Percentiles rank a stretch among this genome's conserved stretches.
Evolutionary conservation across 2,329 filamentous ascomycete genomes (phyloP).

Genomic region (Alternaria sp.): DNA sequence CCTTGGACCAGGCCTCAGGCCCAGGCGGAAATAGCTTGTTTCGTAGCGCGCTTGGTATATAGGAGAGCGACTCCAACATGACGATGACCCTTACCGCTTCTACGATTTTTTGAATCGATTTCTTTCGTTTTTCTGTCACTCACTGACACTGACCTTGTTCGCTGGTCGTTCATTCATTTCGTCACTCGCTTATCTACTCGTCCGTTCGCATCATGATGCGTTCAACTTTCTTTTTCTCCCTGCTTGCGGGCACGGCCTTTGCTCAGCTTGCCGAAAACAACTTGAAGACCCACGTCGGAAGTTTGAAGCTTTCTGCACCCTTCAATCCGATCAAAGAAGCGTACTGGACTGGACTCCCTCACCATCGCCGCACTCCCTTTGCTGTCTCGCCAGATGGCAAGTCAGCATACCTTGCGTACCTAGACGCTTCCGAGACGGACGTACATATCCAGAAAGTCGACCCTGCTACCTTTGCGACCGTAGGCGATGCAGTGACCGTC

Average conservation of each 20-base stretch:
- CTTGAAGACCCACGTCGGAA: slow-evolving; percentile 54
- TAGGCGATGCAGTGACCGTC: slow-evolving; percentile 62
- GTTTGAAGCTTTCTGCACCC: slow-evolving; percentile 58
- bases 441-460: slow-evolving; percentile 68
- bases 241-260: slow-evolving; percentile 45
- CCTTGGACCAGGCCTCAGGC: slow-evolving; percentile 24
- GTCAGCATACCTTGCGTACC: slow-evolving; percentile 68
- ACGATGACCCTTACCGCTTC: slow-evolving; percentile 23
- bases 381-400: slow-evolving; percentile 67
- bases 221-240: slow-evolving; percentile 44
- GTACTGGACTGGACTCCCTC: slow-evolving; percentile 69
- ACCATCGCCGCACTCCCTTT: slow-evolving; percentile 70
- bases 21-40: slow-evolving; percentile 33
- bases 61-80: slow-evolving; percentile 20
- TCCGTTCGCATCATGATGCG: slow-evolving; percentile 42
- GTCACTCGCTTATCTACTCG: slow-evolving; percentile 37
- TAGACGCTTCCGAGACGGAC: slow-evolving; percentile 64
- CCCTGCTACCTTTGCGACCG: slow-evolving; percentile 63
- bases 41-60: slow-evolving; percentile 31
- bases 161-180: slow-evolving; percentile 48
- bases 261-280: slow-evolving; percentile 53
- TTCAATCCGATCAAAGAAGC: slow-evolving; percentile 68
- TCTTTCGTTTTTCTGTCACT: slow-evolving; percentile 32
- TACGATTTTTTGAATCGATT: slow-evolving; percentile 34
- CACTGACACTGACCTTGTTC: slow-evolving; percentile 34